Conservation (phyloP, 768 basidiomycete species). For the Tulasnella sp. region DNA sequence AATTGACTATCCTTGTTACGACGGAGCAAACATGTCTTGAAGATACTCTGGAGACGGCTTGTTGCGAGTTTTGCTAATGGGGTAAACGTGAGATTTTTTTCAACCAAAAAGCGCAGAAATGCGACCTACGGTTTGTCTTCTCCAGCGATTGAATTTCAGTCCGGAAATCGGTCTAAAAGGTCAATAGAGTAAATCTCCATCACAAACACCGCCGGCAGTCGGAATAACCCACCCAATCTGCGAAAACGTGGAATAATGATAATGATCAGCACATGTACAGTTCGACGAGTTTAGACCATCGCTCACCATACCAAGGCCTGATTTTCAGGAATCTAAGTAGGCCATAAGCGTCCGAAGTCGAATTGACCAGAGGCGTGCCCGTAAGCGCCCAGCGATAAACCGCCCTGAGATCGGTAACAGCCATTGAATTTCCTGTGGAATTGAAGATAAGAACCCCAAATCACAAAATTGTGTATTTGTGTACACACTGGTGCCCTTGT, state of each 20-base stretch:
- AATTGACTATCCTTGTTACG: slow-evolving; percentile 51
- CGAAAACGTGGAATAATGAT: no score
- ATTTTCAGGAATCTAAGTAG: slow-evolving; percentile 32
- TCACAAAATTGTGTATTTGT: no score
- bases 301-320: slow-evolving; percentile 33
- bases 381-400: slow-evolving; percentile 56
- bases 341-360: slow-evolving; percentile 40
- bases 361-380: slow-evolving; percentile 57
- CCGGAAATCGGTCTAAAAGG: neutral
- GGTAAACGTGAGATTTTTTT: slow-evolving; percentile 14
- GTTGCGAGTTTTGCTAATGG: slow-evolving; percentile 39
- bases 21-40: slow-evolving; percentile 41
- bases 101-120: neutral
- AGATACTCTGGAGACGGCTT: slow-evolving; percentile 44
- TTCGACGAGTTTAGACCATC: slow-evolving; percentile 33
- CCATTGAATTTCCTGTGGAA: slow-evolving; percentile 37
- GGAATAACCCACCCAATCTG: slow-evolving; percentile 18
- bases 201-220: neutral
- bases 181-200: neutral
- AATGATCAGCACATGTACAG: no score
- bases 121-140: slow-evolving; percentile 39
- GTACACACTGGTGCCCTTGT: slow-evolving; percentile 19
- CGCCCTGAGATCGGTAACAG: slow-evolving; percentile 40
- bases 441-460: neutral
- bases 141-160: no score